Conservation (phyloP, 2,329 filamentous ascomycete genomes). For the Neofusicoccum cordaticola region DNA sequence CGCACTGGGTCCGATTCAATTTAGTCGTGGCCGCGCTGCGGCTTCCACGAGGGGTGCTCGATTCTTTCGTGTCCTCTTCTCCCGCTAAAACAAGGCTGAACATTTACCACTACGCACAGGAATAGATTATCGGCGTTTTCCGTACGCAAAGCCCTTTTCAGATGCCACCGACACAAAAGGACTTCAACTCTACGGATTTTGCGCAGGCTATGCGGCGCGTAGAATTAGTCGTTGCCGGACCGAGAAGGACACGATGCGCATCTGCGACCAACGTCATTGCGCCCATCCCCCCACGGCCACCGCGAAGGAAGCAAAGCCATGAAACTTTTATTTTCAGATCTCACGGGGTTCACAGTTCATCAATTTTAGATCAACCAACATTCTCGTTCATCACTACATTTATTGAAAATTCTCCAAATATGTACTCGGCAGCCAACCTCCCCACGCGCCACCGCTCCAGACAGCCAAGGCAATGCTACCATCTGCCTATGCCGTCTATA, state of each 20-base stretch:
- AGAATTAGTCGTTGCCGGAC: background rate
- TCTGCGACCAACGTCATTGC: background rate
- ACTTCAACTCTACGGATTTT: no score
- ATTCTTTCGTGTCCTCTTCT: background rate
- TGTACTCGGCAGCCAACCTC: conserved; percentile 14
- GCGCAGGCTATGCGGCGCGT: no score
- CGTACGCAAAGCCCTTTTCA: no score
- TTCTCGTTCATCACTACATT: conserved; percentile 16
- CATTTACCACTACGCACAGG: no score
- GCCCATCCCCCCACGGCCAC: background rate
- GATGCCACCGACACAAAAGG: no score
- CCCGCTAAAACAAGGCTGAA: background rate
- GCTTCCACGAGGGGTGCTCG: background rate
- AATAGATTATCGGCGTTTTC: no score
- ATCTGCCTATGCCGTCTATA: background rate
- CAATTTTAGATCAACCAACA: background rate
- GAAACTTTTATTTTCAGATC: background rate
- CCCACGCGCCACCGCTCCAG: conserved; percentile 11
- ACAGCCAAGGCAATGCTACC: background rate
- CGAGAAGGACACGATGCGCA: background rate
- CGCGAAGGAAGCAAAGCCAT: no score
- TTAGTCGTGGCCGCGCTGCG: background rate
- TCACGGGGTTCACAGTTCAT: no score
- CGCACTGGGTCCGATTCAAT: background rate
- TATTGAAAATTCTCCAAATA: conserved; percentile 11